phyloP scores from a whole-genome alignment of 2,329 filamentous ascomycete genomes.

The Fusarium multiceps region DNA sequence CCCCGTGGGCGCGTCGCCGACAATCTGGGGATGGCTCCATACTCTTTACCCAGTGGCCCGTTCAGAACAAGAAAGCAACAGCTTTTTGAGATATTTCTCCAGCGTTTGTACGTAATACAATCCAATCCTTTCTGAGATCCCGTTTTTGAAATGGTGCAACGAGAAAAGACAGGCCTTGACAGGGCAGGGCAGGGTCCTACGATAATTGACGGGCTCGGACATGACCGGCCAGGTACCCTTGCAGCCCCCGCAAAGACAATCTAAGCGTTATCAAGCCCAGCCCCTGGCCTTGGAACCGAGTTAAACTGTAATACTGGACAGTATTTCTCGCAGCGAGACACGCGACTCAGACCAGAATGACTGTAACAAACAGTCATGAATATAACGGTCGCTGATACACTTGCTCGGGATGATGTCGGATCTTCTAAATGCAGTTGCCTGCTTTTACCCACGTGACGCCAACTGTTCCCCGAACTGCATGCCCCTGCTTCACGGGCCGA shows the following conservation, averaged over 20 bases:
- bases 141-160: slow-evolving; percentile 31
- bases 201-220: slow-evolving; percentile 32
- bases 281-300: slow-evolving; percentile 24
- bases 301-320: background rate
- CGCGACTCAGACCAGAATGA: background rate
- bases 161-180: slow-evolving; percentile 2
- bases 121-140: slow-evolving; percentile 22
- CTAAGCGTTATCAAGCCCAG: slow-evolving; percentile 22
- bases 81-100: slow-evolving; percentile 28
- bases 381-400: slow-evolving; percentile 2
- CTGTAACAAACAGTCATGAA: background rate
- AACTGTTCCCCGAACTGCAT: background rate
- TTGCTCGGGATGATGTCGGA: background rate
- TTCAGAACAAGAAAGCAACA: slow-evolving; percentile 12
- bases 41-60: slow-evolving; percentile 13
- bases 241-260: slow-evolving; percentile 27
- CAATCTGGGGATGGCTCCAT: slow-evolving; percentile 45
- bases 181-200: slow-evolving; percentile 11
- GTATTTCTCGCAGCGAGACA: background rate
- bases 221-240: slow-evolving; percentile 39
- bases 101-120: slow-evolving; percentile 44
- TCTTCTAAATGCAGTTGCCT: background rate
- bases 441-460: background rate
- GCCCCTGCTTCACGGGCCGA: slow-evolving; percentile 14
- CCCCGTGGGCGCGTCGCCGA: slow-evolving; percentile 40